These are phyloP conservation scores for Tolypocladium paradoxum DNA, from an alignment of 2,329 filamentous ascomycete genomes.

Conservation along the genomic window DNA sequence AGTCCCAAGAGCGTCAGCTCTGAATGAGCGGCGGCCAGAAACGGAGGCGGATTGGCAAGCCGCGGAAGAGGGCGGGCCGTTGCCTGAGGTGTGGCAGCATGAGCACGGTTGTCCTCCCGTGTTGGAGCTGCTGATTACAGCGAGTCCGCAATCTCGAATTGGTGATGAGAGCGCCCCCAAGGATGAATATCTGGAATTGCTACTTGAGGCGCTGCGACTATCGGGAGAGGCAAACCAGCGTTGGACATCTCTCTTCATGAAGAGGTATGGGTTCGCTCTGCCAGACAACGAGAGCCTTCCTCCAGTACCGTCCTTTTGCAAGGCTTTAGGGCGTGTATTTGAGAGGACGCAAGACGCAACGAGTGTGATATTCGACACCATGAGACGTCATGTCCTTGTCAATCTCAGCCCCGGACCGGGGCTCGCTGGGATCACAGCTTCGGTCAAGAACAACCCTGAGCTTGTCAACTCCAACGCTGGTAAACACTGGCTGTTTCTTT, in stretches of 20 bases:
- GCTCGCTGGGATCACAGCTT: not conserved
- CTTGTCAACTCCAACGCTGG: not conserved
- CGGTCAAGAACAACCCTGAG: not conserved
- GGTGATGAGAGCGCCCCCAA: not conserved
- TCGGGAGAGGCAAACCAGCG: not conserved
- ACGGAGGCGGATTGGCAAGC: not conserved
- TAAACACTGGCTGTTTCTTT: not conserved
- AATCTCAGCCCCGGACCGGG: not conserved
- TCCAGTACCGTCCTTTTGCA: not conserved
- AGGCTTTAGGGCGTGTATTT: not conserved
- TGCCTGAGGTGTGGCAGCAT: not conserved
- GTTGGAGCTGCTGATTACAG: not conserved
- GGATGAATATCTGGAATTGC: not conserved
- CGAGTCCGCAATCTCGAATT: not conserved
- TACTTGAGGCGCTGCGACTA: not conserved
- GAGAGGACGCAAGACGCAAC: not conserved
- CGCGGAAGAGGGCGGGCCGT: not conserved
- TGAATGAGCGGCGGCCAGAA: not conserved
- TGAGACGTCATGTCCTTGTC: not conserved
- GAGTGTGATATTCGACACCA: not conserved
- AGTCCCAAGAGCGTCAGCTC: not conserved
- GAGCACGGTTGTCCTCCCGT: not conserved
- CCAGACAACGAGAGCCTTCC: not conserved
- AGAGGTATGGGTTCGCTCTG: not conserved
- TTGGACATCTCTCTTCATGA: not conserved